These are phyloP conservation scores for Maudiozyma humilis DNA, from an alignment of 1,139 yeast species.

Conservation along the genomic window DNA sequence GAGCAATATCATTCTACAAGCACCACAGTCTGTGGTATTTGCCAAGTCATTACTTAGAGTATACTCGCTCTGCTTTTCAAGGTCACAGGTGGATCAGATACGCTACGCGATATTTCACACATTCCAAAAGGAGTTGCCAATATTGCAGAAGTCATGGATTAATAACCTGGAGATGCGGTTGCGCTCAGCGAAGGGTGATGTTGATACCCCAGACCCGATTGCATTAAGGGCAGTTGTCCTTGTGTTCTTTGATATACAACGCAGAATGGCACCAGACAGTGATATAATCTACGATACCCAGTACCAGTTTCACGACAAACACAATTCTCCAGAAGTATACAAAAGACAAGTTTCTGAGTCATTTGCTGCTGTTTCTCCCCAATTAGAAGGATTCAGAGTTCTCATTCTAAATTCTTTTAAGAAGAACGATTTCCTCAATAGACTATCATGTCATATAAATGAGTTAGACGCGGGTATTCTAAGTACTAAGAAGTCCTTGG, in stretches of 20 bases:
- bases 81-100: background rate
- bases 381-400: constrained; percentile 20
- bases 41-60: constrained; percentile 22
- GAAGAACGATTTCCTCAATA: background rate
- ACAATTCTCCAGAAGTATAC: constrained; percentile 7
- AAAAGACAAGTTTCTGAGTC: constrained; percentile 11
- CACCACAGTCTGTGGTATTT: constrained; percentile 9
- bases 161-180: too few species aligned
- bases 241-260: constrained; percentile 18
- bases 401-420: constrained; percentile 12
- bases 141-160: constrained; percentile 15
- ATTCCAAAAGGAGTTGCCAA: constrained; percentile 14
- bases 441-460: constrained; percentile 10
- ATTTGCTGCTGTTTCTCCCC: constrained; percentile 14
- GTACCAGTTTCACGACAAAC: constrained; percentile 11
- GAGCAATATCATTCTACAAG: constrained; percentile 6
- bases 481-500: constrained; percentile 6
- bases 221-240: constrained; percentile 18
- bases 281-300: constrained; percentile 8
- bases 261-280: constrained; percentile 10
- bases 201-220: too few species aligned
- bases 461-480: constrained; percentile 13
- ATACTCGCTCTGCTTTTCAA: constrained; percentile 13
- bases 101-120: constrained; percentile 4
- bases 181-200: background rate